Conservation (phyloP, 129 eudicot species). For the Mikania micrantha region DNA sequence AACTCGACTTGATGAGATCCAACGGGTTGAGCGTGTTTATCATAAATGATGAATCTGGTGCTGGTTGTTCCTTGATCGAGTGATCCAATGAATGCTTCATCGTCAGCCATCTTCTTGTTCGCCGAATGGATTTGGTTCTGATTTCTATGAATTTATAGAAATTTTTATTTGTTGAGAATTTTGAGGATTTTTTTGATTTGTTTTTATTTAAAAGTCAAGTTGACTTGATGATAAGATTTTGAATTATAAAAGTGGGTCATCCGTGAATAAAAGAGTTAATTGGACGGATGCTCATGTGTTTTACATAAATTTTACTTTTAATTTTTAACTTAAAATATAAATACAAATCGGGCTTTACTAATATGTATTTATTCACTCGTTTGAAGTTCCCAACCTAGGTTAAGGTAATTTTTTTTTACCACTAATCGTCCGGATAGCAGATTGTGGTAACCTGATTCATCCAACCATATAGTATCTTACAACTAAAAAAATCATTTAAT, state of each 20-base stretch:
- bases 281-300: too few relatives aligned
- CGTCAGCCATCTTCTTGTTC: conserved; percentile 43
- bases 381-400: too few relatives aligned
- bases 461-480: too few relatives aligned
- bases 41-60: conserved; percentile 90
- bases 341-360: too few relatives aligned
- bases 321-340: too few relatives aligned
- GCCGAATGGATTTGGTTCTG: not conserved
- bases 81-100: conserved; percentile 62
- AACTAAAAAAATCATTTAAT: too few relatives aligned
- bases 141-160: conserved; percentile 2
- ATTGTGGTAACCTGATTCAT: too few relatives aligned
- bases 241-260: not conserved
- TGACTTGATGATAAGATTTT: conserved; percentile 27
- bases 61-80: conserved; percentile 99
- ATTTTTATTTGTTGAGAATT: conserved; percentile 1
- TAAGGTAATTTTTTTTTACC: too few relatives aligned
- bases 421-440: too few relatives aligned
- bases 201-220: conserved; percentile 2
- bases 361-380: too few relatives aligned
- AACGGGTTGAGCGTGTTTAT: conserved; percentile 41
- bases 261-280: not conserved
- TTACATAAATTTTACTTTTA: too few relatives aligned
- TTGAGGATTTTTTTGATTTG: conserved; percentile 3
- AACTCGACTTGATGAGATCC: conserved; percentile 98